phyloP scores from a whole-genome alignment of 805 yeast species.

The Barnettozyma salicaria region DNA sequence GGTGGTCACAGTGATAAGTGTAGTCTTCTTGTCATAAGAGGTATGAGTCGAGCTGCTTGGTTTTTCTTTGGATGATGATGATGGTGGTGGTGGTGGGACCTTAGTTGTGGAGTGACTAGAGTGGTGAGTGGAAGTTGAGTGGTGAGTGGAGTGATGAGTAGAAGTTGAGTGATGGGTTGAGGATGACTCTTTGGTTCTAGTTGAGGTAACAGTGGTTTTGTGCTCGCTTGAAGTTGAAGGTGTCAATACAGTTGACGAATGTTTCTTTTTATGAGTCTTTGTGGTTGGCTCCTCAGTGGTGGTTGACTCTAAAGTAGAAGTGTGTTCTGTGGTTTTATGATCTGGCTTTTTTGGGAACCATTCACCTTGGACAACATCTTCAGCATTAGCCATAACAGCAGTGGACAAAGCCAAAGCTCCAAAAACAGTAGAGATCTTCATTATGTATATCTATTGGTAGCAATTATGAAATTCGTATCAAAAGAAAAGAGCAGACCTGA shows the following conservation, averaged over 20 bases:
- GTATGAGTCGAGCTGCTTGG: no score
- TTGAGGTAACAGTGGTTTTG: neutral
- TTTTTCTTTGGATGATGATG: neutral
- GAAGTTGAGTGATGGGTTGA: neutral
- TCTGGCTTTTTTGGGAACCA: conserved; percentile 5
- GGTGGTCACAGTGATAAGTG: no score
- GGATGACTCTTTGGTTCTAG: neutral
- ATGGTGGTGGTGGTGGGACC: neutral
- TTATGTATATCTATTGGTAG: conserved; percentile 1
- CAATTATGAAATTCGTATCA: no score
- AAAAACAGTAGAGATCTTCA: conserved; percentile 5
- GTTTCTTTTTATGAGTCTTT: neutral
- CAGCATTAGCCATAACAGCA: conserved; percentile 3
- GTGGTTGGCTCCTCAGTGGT: neutral
- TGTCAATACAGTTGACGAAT: neutral
- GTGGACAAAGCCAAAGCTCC: conserved; percentile 4
- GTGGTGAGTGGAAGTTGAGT: neutral
- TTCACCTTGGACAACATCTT: conserved; percentile 3
- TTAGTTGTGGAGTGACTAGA: neutral
- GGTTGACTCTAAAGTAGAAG: conserved; percentile 3
- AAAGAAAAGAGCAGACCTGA: no score
- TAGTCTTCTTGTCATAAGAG: no score
- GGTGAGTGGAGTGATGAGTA: neutral
- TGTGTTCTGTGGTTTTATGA: conserved; percentile 1
- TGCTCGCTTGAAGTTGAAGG: neutral